phyloP scores from a whole-genome alignment of 495 filamentous ascomycete genomes.

The Daldinia concentrica region DNA sequence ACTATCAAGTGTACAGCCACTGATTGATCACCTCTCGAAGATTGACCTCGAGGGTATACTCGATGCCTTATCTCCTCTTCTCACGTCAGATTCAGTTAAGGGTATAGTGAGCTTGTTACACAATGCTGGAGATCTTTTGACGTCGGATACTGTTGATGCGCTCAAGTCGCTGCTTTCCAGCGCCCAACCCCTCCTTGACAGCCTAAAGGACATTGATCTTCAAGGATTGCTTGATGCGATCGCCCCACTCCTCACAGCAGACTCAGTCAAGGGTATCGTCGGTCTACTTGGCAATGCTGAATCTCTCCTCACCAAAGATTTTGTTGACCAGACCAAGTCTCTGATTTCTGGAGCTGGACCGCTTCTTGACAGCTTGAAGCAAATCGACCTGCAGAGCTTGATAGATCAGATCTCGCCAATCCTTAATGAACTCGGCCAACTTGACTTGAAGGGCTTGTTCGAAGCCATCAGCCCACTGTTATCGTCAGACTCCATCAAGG shows the following conservation, averaged over 20 bases:
- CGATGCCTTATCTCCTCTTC: constrained; percentile 43
- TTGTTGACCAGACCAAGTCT: constrained; percentile 37
- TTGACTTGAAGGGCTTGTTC: constrained; percentile 42
- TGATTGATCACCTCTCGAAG: constrained; percentile 38
- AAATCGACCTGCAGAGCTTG: constrained; percentile 49
- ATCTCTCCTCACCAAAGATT: constrained; percentile 47
- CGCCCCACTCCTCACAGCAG: constrained; percentile 47
- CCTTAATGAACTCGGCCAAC: constrained; percentile 46
- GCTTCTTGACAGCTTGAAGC: constrained; percentile 49
- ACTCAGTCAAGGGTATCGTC: constrained; percentile 53
- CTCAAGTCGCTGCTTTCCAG: constrained; percentile 48
- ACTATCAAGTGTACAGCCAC: constrained; percentile 39
- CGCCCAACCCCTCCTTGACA: constrained; percentile 44
- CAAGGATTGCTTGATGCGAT: constrained; percentile 40
- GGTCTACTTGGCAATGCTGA: constrained; percentile 51
- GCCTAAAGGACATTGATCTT: constrained; percentile 42
- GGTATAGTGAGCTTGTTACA: constrained; percentile 53
- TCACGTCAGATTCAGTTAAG: constrained; percentile 51
- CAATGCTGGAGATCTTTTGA: constrained; percentile 56
- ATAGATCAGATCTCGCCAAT: constrained; percentile 49
- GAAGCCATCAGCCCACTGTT: constrained; percentile 48
- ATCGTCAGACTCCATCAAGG: constrained; percentile 50
- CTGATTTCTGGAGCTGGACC: constrained; percentile 52
- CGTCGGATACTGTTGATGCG: constrained; percentile 53
- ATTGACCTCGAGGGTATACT: constrained; percentile 43